A percentile compares a stretch with the other conserved stretches of the same genome.
Evolutionary conservation across 2,329 filamentous ascomycete species (phyloP).

Genomic region (Ceratocystiopsis sp.): DNA sequence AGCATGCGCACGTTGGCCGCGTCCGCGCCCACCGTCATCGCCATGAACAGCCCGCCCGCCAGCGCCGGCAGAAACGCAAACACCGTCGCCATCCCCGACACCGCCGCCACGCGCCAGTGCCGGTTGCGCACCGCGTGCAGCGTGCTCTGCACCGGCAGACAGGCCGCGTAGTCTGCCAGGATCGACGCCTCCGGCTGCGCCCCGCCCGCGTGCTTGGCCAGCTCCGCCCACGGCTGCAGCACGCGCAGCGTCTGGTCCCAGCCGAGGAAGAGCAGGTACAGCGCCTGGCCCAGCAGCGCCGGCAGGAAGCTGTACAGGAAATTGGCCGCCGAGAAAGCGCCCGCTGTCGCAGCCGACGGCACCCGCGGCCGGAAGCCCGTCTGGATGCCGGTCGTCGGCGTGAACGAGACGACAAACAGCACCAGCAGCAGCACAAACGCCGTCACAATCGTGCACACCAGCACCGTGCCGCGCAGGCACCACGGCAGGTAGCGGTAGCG

Average conservation of each 20-base stretch:
- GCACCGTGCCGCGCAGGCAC: slow-evolving; percentile 49
- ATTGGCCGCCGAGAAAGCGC: slow-evolving; percentile 69
- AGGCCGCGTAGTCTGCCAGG: slow-evolving; percentile 53
- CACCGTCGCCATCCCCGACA: slow-evolving; percentile 41
- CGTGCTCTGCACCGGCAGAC: slow-evolving; percentile 42
- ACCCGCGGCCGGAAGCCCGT: slow-evolving; percentile 58
- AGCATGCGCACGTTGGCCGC: slow-evolving; percentile 40
- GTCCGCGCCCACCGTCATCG: slow-evolving; percentile 37
- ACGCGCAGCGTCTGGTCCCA: slow-evolving; percentile 49
- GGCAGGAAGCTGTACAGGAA: slow-evolving; percentile 74
- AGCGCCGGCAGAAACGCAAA: slow-evolving; percentile 50
- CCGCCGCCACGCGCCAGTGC: slow-evolving; percentile 47
- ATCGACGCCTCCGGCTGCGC: slow-evolving; percentile 45
- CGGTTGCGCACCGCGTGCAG: slow-evolving; percentile 39
- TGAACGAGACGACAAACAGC: slow-evolving; percentile 63
- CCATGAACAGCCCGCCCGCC: slow-evolving; percentile 56
- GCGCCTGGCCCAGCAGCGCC: slow-evolving; percentile 45
- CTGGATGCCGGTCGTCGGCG: slow-evolving; percentile 46
- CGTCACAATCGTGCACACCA: slow-evolving; percentile 49
- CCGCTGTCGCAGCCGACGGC: slow-evolving; percentile 36
- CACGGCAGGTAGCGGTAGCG: slow-evolving; percentile 59
- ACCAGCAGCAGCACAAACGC: slow-evolving; percentile 46
- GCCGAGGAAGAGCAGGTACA: slow-evolving; percentile 50
- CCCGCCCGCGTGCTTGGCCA: slow-evolving; percentile 34
- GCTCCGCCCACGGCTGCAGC: slow-evolving; percentile 51